Evolutionary conservation across 192 early-diverging fungal species (phyloP).

Genomic region (Mortierella claussenii): DNA sequence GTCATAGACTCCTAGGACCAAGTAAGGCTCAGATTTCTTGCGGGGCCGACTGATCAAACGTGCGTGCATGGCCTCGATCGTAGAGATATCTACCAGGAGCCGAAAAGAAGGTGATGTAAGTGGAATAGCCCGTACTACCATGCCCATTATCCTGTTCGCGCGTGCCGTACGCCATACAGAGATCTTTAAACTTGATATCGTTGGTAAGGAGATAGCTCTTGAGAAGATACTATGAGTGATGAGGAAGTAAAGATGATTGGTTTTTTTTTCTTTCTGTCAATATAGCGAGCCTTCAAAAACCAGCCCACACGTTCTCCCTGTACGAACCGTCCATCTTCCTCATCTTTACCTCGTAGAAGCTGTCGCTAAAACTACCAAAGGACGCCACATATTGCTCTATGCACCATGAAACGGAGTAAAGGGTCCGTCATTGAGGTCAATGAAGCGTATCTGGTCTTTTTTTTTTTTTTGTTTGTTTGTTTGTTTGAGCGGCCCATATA

Average conservation of each 20-base stretch:
- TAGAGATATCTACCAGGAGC: conserved; percentile 20
- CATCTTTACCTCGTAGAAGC: conserved; percentile 47
- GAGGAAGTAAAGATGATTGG: too few relatives aligned
- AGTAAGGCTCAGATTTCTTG: conserved; percentile 6
- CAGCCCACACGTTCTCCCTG: too few relatives aligned
- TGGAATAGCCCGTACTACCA: too few relatives aligned
- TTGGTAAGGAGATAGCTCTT: conserved; percentile 25
- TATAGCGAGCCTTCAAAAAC: too few relatives aligned
- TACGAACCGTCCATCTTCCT: too few relatives aligned
- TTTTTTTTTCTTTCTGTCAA: too few relatives aligned
- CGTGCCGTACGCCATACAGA: conserved; percentile 8
- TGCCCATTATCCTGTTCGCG: too few relatives aligned
- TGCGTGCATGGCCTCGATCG: conserved; percentile 33
- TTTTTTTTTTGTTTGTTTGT: not conserved
- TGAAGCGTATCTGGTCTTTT: not conserved
- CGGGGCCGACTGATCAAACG: conserved; percentile 22
- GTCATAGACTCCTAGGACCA: conserved; percentile 27
- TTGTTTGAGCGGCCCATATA: too few relatives aligned
- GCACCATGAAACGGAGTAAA: too few relatives aligned
- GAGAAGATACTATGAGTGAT: conserved; percentile 37
- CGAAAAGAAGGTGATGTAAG: too few relatives aligned
- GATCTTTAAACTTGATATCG: conserved; percentile 21
- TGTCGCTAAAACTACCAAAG: conserved; percentile 30
- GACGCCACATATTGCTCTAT: conserved; percentile 35
- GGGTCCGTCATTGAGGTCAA: not conserved